These are phyloP conservation scores for Ceratocystis alfenasii DNA, from an alignment of 2,329 filamentous ascomycete genomes.

Conservation along the genomic window DNA sequence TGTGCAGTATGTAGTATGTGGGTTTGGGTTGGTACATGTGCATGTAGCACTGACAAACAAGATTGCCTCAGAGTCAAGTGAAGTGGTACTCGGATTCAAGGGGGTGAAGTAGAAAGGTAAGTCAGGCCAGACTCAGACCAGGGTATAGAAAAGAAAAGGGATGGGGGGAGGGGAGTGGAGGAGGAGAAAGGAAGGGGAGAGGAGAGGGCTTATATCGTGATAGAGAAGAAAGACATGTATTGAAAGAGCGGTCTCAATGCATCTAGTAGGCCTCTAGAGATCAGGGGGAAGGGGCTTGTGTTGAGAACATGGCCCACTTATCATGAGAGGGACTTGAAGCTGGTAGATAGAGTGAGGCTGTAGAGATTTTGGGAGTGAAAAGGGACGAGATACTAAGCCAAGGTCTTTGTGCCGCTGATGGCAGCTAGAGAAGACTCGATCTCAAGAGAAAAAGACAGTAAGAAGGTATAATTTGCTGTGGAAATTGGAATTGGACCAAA, in stretches of 20 bases:
- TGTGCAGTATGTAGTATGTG: not conserved
- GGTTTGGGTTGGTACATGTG: not conserved
- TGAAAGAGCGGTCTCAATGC: not conserved
- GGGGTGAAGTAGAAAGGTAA: not conserved
- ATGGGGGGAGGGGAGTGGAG: not conserved
- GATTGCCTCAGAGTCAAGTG: not conserved
- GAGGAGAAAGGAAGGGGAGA: not conserved
- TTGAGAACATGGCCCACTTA: not conserved
- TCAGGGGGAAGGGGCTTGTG: not conserved
- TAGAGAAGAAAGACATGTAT: no score
- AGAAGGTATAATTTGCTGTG: not conserved
- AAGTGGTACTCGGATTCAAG: not conserved
- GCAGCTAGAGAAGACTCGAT: not conserved
- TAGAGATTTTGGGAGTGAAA: not conserved
- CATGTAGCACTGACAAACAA: conserved; percentile 2
- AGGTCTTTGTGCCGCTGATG: no score
- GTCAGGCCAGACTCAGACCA: not conserved
- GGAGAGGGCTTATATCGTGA: not conserved
- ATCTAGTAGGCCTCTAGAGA: not conserved
- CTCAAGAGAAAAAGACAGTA: not conserved
- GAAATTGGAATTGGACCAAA: not conserved
- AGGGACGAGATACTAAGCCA: not conserved
- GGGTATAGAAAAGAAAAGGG: not conserved
- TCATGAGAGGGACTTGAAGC: not conserved
- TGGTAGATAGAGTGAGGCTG: not conserved